phyloP scores from a whole-genome alignment of 2,329 filamentous ascomycete genomes.

The Colletotrichum endophyticum region DNA sequence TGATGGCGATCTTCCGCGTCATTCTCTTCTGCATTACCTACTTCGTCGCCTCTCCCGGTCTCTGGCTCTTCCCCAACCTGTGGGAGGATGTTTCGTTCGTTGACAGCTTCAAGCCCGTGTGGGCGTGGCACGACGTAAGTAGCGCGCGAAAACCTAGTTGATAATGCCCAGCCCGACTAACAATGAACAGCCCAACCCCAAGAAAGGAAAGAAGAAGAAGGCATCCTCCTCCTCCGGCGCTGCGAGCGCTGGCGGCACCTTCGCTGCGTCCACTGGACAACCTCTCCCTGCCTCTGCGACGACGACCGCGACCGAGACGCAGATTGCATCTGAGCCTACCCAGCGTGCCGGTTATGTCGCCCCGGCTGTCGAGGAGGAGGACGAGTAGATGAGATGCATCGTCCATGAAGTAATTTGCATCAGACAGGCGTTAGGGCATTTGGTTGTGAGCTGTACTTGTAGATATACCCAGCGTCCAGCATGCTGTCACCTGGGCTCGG shows the following conservation, averaged over 20 bases:
- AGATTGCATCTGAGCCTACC: slow-evolving; percentile 49
- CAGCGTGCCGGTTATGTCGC: slow-evolving; percentile 50
- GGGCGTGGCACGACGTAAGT: slow-evolving; percentile 96
- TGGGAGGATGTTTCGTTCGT: slow-evolving; percentile 99
- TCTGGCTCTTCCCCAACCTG: slow-evolving; percentile 98
- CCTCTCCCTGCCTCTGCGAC: slow-evolving; percentile 57
- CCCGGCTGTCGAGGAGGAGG: slow-evolving; percentile 59
- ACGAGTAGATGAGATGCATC: slow-evolving; percentile 42
- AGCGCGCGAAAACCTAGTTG: not conserved
- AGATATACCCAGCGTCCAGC: slow-evolving; percentile 4
- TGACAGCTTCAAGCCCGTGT: slow-evolving; percentile 93
- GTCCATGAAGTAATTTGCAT: not conserved
- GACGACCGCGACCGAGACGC: slow-evolving; percentile 62
- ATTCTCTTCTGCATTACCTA: slow-evolving; percentile 95
- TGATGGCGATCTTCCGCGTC: slow-evolving; percentile 95
- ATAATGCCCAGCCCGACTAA: not conserved
- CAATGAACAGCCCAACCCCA: slow-evolving; percentile 41
- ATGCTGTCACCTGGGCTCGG: not conserved
- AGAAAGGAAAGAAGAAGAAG: slow-evolving; percentile 64
- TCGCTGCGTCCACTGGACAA: slow-evolving; percentile 59
- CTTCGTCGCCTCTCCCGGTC: slow-evolving; percentile 80
- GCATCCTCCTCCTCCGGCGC: slow-evolving; percentile 32
- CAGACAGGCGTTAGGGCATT: slow-evolving; percentile 15
- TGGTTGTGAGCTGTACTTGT: slow-evolving; percentile 2
- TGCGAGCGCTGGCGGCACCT: slow-evolving; percentile 41